Evolutionary conservation across 345 rosid species (phyloP).

Genomic region (Populus euphratica): DNA sequence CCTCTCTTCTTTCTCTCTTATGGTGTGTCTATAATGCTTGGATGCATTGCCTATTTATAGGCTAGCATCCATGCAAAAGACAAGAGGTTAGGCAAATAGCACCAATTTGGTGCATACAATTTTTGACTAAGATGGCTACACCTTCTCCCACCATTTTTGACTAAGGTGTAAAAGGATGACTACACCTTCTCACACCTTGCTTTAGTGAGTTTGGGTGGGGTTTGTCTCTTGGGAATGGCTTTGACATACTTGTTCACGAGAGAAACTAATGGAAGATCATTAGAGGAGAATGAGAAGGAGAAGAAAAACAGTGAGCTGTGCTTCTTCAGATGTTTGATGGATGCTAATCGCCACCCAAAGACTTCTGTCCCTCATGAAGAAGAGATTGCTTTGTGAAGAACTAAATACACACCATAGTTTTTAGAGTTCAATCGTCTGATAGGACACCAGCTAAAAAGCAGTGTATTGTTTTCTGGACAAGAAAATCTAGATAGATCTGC

Average conservation of each 20-base stretch:
- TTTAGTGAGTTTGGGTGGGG: conserved; percentile 41
- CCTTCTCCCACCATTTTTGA: no score
- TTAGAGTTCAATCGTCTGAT: no score
- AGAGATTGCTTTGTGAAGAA: not conserved
- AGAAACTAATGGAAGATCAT: conserved; percentile 69
- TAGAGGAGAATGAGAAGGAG: conserved; percentile 61
- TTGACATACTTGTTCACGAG: conserved; percentile 45
- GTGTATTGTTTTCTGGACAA: not conserved
- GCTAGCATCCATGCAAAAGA: no score
- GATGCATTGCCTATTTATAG: no score
- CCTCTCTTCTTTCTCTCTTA: no score
- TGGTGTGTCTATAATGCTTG: no score
- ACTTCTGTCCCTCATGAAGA: not conserved
- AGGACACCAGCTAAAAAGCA: no score
- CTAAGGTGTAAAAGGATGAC: no score
- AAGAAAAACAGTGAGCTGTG: not conserved
- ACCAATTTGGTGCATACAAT: no score
- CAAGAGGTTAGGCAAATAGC: no score
- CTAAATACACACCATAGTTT: not conserved
- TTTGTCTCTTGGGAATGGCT: conserved; percentile 51
- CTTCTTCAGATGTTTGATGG: not conserved
- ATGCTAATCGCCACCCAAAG: not conserved
- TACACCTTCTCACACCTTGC: no score
- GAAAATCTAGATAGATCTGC: not conserved
- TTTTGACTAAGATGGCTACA: no score